These are phyloP conservation scores for Abrus pulchellus DNA, from an alignment of 306 rosid species.

Conservation along the genomic window DNA sequence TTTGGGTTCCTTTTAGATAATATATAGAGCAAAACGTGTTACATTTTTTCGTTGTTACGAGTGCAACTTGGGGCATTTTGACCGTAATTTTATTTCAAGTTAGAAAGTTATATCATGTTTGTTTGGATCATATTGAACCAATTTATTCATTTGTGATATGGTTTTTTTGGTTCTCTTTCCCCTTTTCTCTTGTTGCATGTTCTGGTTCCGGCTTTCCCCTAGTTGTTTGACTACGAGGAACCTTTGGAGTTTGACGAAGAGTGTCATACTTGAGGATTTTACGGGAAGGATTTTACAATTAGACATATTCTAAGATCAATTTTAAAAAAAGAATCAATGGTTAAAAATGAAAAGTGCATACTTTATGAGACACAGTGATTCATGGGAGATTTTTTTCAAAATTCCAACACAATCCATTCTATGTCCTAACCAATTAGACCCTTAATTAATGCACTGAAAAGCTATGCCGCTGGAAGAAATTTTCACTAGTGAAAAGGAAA, in stretches of 20 bases:
- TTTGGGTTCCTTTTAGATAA: not conserved
- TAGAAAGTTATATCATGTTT: not conserved
- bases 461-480: not conserved
- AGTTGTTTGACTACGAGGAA: not conserved
- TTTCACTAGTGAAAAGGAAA: slow-evolving; percentile 1
- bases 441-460: not conserved
- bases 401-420: too few relatives aligned
- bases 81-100: not conserved
- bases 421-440: too few relatives aligned
- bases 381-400: too few relatives aligned
- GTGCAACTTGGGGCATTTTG: slow-evolving; percentile 16
- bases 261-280: not conserved
- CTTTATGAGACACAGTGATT: too few relatives aligned
- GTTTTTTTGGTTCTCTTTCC: not conserved
- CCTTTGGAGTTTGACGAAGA: slow-evolving; percentile 1
- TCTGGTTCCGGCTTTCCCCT: not conserved
- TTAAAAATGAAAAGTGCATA: too few relatives aligned
- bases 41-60: not conserved
- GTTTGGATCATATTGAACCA: not conserved
- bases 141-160: not conserved
- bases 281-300: not conserved
- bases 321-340: too few relatives aligned
- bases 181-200: slow-evolving; percentile 5
- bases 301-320: too few relatives aligned
- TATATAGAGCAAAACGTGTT: not conserved